Conservation (phyloP, 345 rosid genomes). For the Camelina neglecta region DNA sequence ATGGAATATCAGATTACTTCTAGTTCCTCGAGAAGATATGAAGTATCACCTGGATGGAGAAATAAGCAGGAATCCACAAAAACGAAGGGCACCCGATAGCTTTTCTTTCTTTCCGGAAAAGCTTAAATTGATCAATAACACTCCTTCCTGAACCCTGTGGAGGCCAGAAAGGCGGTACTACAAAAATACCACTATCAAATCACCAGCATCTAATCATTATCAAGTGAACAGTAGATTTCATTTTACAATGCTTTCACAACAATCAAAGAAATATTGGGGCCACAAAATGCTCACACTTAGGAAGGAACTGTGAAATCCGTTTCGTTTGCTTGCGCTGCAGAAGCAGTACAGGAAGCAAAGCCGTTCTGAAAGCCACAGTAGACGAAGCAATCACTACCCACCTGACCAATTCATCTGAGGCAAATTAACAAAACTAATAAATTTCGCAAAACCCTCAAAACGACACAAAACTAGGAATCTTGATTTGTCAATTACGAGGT, state of each 20-base stretch:
- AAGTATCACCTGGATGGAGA: constrained; percentile 68
- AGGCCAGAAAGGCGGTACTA: constrained; percentile 89
- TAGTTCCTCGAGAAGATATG: neutral
- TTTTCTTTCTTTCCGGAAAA: constrained; percentile 57
- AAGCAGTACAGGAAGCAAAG: constrained; percentile 67
- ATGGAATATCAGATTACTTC: neutral
- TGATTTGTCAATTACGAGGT: neutral
- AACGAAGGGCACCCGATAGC: constrained; percentile 79
- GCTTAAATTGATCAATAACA: constrained; percentile 56
- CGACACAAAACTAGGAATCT: neutral
- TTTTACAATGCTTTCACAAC: neutral
- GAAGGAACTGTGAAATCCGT: constrained; percentile 58
- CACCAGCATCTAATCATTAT: constrained; percentile 19
- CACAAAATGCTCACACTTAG: constrained; percentile 60
- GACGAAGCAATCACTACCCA: constrained; percentile 83
- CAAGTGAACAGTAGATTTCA: neutral
- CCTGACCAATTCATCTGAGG: constrained; percentile 58
- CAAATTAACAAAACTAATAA: constrained; percentile 27
- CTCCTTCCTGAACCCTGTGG: constrained; percentile 86
- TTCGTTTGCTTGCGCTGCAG: constrained; percentile 70
- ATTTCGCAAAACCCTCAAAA: neutral
- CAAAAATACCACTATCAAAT: constrained; percentile 37
- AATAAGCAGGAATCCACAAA: constrained; percentile 69
- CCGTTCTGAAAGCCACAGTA: constrained; percentile 67
- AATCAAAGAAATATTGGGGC: neutral